Conservation (phyloP, 129 eudicot genomes). For the Arctium lappa region DNA sequence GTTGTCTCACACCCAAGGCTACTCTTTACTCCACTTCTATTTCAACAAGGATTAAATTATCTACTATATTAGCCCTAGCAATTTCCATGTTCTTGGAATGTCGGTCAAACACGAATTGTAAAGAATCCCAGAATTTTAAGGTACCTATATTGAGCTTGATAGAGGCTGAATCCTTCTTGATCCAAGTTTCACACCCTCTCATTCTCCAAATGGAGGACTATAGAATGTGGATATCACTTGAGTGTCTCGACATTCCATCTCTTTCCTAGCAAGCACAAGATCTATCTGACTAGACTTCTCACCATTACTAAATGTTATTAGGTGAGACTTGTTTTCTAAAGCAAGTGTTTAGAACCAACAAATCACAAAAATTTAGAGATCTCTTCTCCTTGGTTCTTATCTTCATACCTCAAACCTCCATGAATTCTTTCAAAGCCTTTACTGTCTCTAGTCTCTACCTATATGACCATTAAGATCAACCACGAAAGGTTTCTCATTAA, state of each 20-base stretch:
- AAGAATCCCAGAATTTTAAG: neutral
- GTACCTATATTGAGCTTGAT: neutral
- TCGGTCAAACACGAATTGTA: neutral
- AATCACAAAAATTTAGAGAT: neutral
- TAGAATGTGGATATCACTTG: neutral
- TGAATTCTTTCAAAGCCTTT: neutral
- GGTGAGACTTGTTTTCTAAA: neutral
- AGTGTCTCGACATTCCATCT: neutral
- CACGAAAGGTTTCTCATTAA: neutral
- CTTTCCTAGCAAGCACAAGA: neutral
- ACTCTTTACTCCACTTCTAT: neutral
- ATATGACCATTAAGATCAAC: neutral
- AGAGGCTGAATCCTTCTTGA: neutral
- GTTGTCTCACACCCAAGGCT: neutral
- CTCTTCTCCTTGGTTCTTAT: neutral
- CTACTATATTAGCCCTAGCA: neutral
- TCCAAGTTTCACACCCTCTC: neutral
- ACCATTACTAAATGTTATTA: neutral
- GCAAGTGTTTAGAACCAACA: neutral
- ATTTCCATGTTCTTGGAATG: neutral
- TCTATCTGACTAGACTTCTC: neutral
- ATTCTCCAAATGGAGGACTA: neutral
- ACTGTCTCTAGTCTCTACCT: neutral
- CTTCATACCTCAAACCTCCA: neutral
- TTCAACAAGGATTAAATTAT: neutral